Evolutionary conservation across 495 filamentous ascomycete genomes (phyloP).

Genomic region (Hypomontagnella monticulosa): DNA sequence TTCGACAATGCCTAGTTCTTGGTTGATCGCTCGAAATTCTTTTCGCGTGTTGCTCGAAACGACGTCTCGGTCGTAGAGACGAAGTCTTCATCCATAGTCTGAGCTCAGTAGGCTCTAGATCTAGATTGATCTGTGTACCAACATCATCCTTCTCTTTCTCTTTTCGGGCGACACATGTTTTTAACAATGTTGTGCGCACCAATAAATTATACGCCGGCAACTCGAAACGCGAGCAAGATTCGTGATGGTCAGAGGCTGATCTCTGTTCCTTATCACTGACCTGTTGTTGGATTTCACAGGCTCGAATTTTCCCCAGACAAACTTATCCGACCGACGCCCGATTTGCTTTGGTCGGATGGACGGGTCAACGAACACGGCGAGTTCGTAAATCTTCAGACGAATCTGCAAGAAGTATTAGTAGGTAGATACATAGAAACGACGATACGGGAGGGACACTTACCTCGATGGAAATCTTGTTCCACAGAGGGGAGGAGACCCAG

Average conservation of each 20-base stretch:
- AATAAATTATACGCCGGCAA: no score
- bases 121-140: no score
- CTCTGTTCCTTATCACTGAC: not conserved
- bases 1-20: not conserved
- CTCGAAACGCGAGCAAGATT: not conserved
- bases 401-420: slow-evolving; percentile 6
- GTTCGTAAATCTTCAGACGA: slow-evolving; percentile 7
- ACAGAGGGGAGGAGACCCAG: no score
- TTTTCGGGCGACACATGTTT: no score
- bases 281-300: no score
- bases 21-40: not conserved
- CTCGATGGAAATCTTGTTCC: slow-evolving; percentile 1
- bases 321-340: not conserved
- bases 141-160: no score
- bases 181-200: no score
- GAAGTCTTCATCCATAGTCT: no score
- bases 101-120: not conserved
- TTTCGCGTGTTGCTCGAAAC: not conserved
- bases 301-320: not conserved
- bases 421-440: not conserved
- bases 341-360: not conserved
- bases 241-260: not conserved
- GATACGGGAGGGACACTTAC: not conserved
- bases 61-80: not conserved
- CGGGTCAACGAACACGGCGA: not conserved